Evolutionary conservation across 345 rosid genomes (phyloP).

Genomic region (Boechera retrofracta): DNA sequence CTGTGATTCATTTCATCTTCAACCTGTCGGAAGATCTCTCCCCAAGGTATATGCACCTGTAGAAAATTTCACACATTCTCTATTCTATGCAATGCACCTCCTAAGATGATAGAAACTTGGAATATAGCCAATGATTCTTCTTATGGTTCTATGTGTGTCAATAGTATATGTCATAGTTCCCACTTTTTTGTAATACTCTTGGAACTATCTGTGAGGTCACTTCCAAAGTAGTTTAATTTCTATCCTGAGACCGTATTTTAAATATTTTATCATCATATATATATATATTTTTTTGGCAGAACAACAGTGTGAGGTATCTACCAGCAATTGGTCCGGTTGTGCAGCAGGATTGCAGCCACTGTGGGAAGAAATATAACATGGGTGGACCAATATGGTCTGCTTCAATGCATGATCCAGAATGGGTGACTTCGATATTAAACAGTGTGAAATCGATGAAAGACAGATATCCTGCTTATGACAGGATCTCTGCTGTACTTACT

Average conservation of each 20-base stretch:
- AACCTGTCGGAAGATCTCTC: constrained; percentile 82
- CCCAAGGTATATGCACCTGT: constrained; percentile 63
- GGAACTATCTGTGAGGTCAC: background rate
- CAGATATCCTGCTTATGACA: constrained; percentile 86
- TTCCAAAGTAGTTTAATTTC: background rate
- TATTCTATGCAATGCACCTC: background rate
- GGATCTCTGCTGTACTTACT: constrained; percentile 86
- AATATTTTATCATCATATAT: background rate
- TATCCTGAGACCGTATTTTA: background rate
- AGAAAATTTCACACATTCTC: background rate
- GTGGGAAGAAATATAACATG: constrained; percentile 94
- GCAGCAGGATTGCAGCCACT: constrained; percentile 75
- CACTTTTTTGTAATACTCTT: background rate
- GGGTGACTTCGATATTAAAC: constrained; percentile 73
- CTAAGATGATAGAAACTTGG: constrained; percentile 6
- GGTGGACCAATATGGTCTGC: constrained; percentile 99
- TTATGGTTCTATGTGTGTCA: constrained; percentile 2
- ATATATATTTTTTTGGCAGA: constrained; percentile 48
- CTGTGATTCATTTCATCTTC: constrained; percentile 98
- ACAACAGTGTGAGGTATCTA: constrained; percentile 79
- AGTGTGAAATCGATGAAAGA: constrained; percentile 80
- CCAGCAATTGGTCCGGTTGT: constrained; percentile 95
- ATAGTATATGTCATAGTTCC: background rate
- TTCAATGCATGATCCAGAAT: constrained; percentile 89
- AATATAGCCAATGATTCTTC: constrained; percentile 21